These are phyloP conservation scores for Senecio squalidus DNA, from an alignment of 140 eudicot species.

Conservation along the genomic window DNA sequence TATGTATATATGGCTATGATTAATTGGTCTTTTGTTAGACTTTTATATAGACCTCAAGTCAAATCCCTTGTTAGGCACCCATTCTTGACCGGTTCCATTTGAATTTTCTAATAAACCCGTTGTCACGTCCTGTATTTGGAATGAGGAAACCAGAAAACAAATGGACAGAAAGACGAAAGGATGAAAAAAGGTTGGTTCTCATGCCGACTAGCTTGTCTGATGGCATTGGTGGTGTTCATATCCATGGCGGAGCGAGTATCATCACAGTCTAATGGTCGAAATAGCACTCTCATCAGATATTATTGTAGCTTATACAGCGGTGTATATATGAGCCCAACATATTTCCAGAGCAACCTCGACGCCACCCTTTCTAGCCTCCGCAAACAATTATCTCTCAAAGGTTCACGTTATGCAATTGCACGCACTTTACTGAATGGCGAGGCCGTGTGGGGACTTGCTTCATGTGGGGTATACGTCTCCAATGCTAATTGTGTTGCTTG, in stretches of 20 bases:
- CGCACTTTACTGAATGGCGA: conserved; percentile 28
- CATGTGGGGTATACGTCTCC: conserved; percentile 35
- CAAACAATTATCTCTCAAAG: conserved; percentile 13
- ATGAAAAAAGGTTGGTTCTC: not conserved
- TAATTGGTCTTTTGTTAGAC: no score
- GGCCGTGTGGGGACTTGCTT: conserved; percentile 44
- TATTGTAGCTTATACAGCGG: conserved; percentile 8
- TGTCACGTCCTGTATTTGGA: no score
- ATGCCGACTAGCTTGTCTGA: not conserved
- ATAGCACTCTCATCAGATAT: conserved; percentile 10
- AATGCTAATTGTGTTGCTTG: conserved; percentile 32
- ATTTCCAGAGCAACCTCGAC: conserved; percentile 36
- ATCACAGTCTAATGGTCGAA: conserved; percentile 9
- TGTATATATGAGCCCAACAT: not conserved
- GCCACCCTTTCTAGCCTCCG: conserved; percentile 36
- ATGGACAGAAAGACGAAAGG: not conserved
- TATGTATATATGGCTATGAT: no score
- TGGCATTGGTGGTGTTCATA: conserved; percentile 1
- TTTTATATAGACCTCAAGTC: no score
- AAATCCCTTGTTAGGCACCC: no score
- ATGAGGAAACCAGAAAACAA: not conserved
- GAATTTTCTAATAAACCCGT: no score
- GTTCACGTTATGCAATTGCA: conserved; percentile 3
- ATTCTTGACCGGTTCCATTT: no score
- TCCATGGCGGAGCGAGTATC: not conserved